Base-by-base conservation (phyloP, 1,284 basidiomycete genomes). In the Moesziomyces parantarcticus region DNA sequence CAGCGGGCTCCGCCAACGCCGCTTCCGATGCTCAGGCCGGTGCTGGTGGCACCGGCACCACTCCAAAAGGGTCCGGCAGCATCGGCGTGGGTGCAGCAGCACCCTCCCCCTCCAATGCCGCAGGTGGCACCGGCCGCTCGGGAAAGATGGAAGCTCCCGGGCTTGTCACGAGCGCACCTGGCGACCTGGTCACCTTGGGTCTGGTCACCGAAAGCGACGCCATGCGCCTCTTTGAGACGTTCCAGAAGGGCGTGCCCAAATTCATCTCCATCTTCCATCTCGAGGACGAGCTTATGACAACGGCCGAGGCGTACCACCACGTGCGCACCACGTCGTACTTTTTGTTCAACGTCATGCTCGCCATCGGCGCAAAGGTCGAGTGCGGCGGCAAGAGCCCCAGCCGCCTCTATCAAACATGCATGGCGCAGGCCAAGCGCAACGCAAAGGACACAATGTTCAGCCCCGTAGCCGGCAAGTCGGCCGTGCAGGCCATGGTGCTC, bases 221-320 rank as follows among this genome's bases (percentile, higher is more conserved):
- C 83, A 63, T 56, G 46, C 64, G 74, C 20, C 70, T 77, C 72
- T 82, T 77, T 58, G 76, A 75, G 72, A 79, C 75, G 46, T 75
- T 61, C 69, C 73, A 75, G 77, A 77, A 84, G 76, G 83, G 80
- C 77, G 74, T 79, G 56, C 49, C 29, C 86, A 94, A 92, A 78
- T 97, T 97, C 87, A 96, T 96, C 86, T 90, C 91, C 58, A 94
- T 94, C 56, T 96, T 93, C 85, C 92, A 96, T 86, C 89, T 95
- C 82, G 96, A 96, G 86, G 93, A 96, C 65, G 87, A 87, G 59
- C 94, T 93, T 84, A 93, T 97, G 87, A 92, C 92, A 2, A 94
- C 92, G 85, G 93, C 95, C 83, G 90, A 90, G 41, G 63, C 63
- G 0, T 72, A 66, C 46, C 58, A 67, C 22, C 54, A 67, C 71